Evolutionary conservation across 176 grass and related monocot genomes (phyloP), one percentile per base, ranked within the genome.

Genomic region (Bromus sterilis): DNA sequence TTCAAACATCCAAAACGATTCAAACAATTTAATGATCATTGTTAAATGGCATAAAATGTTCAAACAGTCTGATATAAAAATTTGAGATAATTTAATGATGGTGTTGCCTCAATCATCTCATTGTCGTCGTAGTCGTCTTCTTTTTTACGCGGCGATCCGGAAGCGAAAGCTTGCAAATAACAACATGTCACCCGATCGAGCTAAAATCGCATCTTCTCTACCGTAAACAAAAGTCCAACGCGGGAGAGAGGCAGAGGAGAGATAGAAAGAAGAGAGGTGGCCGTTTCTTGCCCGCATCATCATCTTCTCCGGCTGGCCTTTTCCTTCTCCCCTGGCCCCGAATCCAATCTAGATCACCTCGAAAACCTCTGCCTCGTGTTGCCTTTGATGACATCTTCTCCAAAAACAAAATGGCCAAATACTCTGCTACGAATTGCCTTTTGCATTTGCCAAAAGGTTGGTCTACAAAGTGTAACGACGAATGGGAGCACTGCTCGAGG

Each of bases 401-500:
- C 24, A 80, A 66, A 6, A 34, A 2, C 68, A 48, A 70, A 40
- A 25, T 20, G 0, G 7, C 49, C 10, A 4, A 20, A n/a, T n/a
- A n/a, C n/a, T n/a, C n/a, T n/a, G n/a, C n/a, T n/a, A n/a, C n/a
- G n/a, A n/a, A n/a, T n/a, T n/a, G n/a, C n/a, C 83, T 12, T 41
- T 61, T 42, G 9, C 9, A 7, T 4, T n/a, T n/a, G n/a, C n/a
- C n/a, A 20, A 9, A 69, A 49, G 30, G 9, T n/a, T n/a, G n/a
- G 5, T 4, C 0, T 51, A 20, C 49, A 57, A 25, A 15, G 13
- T 16, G 40, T 4, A 33, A 31, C 30, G 61, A 87, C 80, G 83
- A 76, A 85, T 63, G 6, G 62, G 39, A 34, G 41, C 82, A 30
- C 82, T 9, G 77, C 87, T 80, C 77, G 70, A 89, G 82, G 77